Conservation (phyloP, 2,329 filamentous ascomycete genomes). For the Penicillium palitans region DNA sequence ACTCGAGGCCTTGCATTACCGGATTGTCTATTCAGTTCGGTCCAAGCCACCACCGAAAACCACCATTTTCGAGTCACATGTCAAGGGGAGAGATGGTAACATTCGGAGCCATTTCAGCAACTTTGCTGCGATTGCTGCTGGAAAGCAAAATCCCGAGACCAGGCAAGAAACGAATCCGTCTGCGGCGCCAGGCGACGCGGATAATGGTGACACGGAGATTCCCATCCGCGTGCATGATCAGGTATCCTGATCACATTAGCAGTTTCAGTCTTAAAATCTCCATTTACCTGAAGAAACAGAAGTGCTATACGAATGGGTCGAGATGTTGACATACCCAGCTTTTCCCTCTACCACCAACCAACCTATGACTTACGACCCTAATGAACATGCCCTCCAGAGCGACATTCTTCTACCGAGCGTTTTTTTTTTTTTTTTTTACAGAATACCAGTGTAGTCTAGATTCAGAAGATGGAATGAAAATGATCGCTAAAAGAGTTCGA, state of each 20-base stretch:
- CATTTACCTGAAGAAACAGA: neutral
- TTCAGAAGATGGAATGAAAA: conserved; percentile 15
- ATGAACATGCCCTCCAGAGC: conserved; percentile 9
- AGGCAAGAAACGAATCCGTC: neutral
- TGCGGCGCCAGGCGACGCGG: neutral
- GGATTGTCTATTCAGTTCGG: conserved; percentile 69
- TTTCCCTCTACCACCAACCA: too few relatives aligned
- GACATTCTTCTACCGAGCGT: conserved; percentile 13
- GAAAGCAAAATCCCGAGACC: neutral
- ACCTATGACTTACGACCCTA: conserved; percentile 15
- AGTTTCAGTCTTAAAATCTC: neutral
- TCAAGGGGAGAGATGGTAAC: conserved; percentile 13
- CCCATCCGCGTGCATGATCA: conserved; percentile 13
- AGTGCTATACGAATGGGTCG: neutral
- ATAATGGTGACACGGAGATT: conserved; percentile 3
- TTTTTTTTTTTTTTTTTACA: conserved; percentile 10
- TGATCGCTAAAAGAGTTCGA: conserved; percentile 23
- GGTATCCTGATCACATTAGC: neutral
- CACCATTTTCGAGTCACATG: conserved; percentile 39
- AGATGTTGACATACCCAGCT: neutral
- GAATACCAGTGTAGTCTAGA: conserved; percentile 14
- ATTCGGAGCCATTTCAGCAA: conserved; percentile 17
- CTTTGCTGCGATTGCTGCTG: neutral
- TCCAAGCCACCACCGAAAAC: conserved; percentile 60
- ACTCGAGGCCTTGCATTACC: conserved; percentile 71